phyloP scores from a whole-genome alignment of 352 stramenopile species.

The Globisporangium ultimum region DNA sequence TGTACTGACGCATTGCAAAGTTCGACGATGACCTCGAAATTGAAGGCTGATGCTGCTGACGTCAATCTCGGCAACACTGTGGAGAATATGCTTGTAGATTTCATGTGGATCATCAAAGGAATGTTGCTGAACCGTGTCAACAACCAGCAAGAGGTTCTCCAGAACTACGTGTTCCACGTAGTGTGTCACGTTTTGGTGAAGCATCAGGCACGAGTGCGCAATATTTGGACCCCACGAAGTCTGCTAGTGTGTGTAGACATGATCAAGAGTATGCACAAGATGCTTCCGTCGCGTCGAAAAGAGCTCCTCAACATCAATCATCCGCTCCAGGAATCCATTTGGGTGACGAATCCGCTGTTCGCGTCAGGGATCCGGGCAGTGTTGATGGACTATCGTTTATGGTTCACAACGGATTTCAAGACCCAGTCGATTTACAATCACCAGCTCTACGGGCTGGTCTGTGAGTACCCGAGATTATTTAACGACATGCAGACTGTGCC shows the following conservation, averaged over 20 bases:
- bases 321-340: slow-evolving; percentile 60
- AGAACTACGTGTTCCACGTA: slow-evolving; percentile 67
- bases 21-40: background rate
- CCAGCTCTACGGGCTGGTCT: slow-evolving; percentile 70
- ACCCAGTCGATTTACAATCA: slow-evolving; percentile 82
- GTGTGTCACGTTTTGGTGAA: slow-evolving; percentile 52
- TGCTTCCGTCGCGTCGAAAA: slow-evolving; percentile 33
- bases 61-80: slow-evolving; percentile 20
- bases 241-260: slow-evolving; percentile 68
- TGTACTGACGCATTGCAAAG: slow-evolving; percentile 3
- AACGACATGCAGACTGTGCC: slow-evolving; percentile 61
- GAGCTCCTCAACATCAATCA: slow-evolving; percentile 37
- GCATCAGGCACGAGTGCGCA: slow-evolving; percentile 31
- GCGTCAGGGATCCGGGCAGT: slow-evolving; percentile 58
- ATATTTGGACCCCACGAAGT: slow-evolving; percentile 63
- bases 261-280: slow-evolving; percentile 45
- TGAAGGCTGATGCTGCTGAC: background rate
- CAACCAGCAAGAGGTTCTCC: slow-evolving; percentile 53
- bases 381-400: slow-evolving; percentile 69
- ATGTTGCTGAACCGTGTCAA: slow-evolving; percentile 49
- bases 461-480: slow-evolving; percentile 59
- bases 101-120: slow-evolving; percentile 67
- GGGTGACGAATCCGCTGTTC: slow-evolving; percentile 74
- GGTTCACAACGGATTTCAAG: slow-evolving; percentile 59
- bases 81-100: slow-evolving; percentile 53